These are phyloP conservation scores for Platanthera zijinensis DNA, from an alignment of 106 monocot genomes.

Conservation along the genomic window DNA sequence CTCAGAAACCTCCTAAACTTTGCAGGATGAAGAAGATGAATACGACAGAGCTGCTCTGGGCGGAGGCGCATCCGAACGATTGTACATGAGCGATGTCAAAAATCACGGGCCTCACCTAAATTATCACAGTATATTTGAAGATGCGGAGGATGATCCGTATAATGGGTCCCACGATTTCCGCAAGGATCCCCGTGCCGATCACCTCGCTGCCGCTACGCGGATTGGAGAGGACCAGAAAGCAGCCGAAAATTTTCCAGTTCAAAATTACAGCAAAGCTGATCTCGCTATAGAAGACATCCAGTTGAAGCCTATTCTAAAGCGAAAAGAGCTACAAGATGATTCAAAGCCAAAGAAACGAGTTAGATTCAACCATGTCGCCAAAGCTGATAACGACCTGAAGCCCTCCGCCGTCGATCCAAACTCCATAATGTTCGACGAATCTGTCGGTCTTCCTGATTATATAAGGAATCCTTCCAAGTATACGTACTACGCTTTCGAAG, in stretches of 20 bases:
- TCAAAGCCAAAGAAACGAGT: slow-evolving; percentile 80
- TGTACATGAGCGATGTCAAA: slow-evolving; percentile 89
- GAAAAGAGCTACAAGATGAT: slow-evolving; percentile 45
- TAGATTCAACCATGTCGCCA: slow-evolving; percentile 44
- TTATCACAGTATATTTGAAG: slow-evolving; percentile 43
- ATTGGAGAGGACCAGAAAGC: slow-evolving; percentile 52
- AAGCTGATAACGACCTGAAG: slow-evolving; percentile 9
- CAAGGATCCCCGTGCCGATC: slow-evolving; percentile 88
- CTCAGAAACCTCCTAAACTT: not conserved
- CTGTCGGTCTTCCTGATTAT: slow-evolving; percentile 65
- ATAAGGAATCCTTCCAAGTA: slow-evolving; percentile 80
- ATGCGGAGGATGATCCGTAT: slow-evolving; percentile 33
- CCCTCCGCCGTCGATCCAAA: not conserved
- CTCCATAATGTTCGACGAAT: slow-evolving; percentile 9
- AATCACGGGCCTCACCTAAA: slow-evolving; percentile 59
- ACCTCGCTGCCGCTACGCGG: slow-evolving; percentile 53
- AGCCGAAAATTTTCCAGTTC: not conserved
- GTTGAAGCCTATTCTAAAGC: slow-evolving; percentile 80
- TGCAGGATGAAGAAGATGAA: slow-evolving; percentile 97
- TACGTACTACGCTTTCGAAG: slow-evolving; percentile 53
- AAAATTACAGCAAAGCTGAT: not conserved
- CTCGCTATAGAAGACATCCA: slow-evolving; percentile 16
- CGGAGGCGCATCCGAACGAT: slow-evolving; percentile 48
- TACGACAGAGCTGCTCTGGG: slow-evolving; percentile 66
- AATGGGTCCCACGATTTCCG: slow-evolving; percentile 16